Evolutionary conservation across 225 moss, liverwort and hornwort species (phyloP).

Genomic region (Physcomitrium patens): DNA sequence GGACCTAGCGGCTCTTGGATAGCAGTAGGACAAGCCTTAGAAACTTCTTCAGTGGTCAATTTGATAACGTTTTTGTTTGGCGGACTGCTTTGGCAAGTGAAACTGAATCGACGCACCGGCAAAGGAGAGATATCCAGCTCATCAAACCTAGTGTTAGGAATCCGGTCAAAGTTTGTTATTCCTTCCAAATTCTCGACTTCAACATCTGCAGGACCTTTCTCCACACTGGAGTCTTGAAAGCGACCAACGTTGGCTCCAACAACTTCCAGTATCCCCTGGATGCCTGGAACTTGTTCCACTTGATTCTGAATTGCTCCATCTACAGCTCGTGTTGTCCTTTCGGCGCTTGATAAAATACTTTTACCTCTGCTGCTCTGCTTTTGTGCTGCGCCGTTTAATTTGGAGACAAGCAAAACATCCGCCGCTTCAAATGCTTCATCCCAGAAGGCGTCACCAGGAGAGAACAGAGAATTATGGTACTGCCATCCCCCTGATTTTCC

Average conservation of each 20-base stretch:
- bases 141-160: conserved; percentile 46
- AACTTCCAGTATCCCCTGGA: conserved; percentile 7
- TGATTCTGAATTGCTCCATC: conserved; percentile 16
- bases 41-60: conserved; percentile 19
- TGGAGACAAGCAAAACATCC: conserved; percentile 63
- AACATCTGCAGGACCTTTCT: conserved; percentile 31
- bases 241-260: conserved; percentile 26
- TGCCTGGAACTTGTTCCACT: conserved; percentile 7
- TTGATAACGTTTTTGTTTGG: conserved; percentile 21
- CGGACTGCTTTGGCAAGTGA: conserved; percentile 56
- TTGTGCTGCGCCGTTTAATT: conserved; percentile 27
- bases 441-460: conserved; percentile 95
- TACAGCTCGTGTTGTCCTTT: conserved; percentile 19
- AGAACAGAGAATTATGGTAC: conserved; percentile 79
- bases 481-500: conserved; percentile 59
- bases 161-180: conserved; percentile 40
- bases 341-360: conserved; percentile 38
- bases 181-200: conserved; percentile 29
- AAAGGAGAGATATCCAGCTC: conserved; percentile 77
- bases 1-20: conserved; percentile 21
- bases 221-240: conserved; percentile 8
- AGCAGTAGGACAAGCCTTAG: conserved; percentile 13
- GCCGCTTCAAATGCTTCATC: conserved; percentile 87
- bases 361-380: conserved; percentile 36
- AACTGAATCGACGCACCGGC: conserved; percentile 92